Evolutionary conservation across 305 asterid species (phyloP).

Genomic region (Fraxinus albicans): DNA sequence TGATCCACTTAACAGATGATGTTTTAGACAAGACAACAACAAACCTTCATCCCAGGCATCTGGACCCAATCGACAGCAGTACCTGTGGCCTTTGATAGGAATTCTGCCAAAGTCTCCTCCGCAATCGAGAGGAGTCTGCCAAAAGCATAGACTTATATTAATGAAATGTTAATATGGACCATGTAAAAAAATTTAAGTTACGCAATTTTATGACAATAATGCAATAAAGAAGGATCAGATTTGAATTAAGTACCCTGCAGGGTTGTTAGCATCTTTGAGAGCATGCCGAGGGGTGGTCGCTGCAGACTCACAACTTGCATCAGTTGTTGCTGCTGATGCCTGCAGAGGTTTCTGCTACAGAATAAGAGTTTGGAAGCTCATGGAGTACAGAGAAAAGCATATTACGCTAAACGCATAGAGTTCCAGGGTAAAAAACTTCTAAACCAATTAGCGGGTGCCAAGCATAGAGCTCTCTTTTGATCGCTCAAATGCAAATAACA

Average conservation of each 20-base stretch:
- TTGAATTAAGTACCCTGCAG: constrained; percentile 69
- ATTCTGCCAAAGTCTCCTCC: constrained; percentile 99
- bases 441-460: background rate
- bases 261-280: constrained; percentile 51
- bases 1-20: background rate
- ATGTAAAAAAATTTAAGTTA: background rate
- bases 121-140: constrained; percentile 92
- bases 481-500: background rate
- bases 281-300: constrained; percentile 54
- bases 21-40: constrained; percentile 7
- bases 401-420: background rate
- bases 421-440: background rate
- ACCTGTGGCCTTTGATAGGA: constrained; percentile 99
- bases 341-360: constrained; percentile 17
- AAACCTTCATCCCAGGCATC: constrained; percentile 99
- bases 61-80: constrained; percentile 99
- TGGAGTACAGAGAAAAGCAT: background rate
- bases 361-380: constrained; percentile 3
- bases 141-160: constrained; percentile 13
- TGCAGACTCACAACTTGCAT: constrained; percentile 55
- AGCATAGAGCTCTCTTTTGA: background rate
- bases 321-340: constrained; percentile 47
- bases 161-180: background rate
- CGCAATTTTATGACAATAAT: background rate
- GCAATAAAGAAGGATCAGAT: constrained; percentile 5